phyloP scores from a whole-genome alignment of 371 early-diverging fungal genomes.

The Amoeboaphelidium occidentale region DNA sequence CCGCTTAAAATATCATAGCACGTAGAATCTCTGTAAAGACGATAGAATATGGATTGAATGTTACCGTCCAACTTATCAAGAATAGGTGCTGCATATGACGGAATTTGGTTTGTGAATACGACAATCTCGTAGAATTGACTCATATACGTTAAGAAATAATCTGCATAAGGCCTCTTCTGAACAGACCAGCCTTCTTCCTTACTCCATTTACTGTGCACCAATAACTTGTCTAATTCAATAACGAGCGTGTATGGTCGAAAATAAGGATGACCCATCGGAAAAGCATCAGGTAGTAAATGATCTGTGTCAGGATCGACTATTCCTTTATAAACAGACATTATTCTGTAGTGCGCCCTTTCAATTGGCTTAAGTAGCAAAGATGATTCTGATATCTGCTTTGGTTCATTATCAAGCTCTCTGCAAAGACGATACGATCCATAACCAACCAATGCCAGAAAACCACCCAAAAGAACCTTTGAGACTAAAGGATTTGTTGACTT shows the following conservation, averaged over 20 bases:
- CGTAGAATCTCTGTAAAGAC: conserved; percentile 68
- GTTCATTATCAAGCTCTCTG: too few relatives aligned
- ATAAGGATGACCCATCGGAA: conserved; percentile 43
- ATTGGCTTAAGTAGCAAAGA: too few relatives aligned
- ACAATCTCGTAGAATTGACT: conserved; percentile 80
- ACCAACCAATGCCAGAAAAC: too few relatives aligned
- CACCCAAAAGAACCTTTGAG: too few relatives aligned
- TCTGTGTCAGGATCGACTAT: conserved; percentile 36
- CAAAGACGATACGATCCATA: too few relatives aligned
- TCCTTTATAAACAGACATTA: background rate
- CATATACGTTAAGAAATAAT: conserved; percentile 73
- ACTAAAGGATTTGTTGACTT: too few relatives aligned
- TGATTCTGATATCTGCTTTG: too few relatives aligned
- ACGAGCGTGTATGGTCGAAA: conserved; percentile 67
- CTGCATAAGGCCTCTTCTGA: conserved; percentile 80
- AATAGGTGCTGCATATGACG: conserved; percentile 46
- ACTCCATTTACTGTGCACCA: conserved; percentile 77
- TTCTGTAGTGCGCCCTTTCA: background rate
- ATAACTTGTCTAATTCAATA: conserved; percentile 73
- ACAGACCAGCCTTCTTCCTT: conserved; percentile 75
- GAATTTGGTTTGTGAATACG: conserved; percentile 42
- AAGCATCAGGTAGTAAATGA: conserved; percentile 67
- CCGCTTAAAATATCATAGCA: conserved; percentile 40
- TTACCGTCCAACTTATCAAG: conserved; percentile 71
- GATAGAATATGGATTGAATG: conserved; percentile 46